Conservation (phyloP, 345 rosid genomes). For the Populus simonii region DNA sequence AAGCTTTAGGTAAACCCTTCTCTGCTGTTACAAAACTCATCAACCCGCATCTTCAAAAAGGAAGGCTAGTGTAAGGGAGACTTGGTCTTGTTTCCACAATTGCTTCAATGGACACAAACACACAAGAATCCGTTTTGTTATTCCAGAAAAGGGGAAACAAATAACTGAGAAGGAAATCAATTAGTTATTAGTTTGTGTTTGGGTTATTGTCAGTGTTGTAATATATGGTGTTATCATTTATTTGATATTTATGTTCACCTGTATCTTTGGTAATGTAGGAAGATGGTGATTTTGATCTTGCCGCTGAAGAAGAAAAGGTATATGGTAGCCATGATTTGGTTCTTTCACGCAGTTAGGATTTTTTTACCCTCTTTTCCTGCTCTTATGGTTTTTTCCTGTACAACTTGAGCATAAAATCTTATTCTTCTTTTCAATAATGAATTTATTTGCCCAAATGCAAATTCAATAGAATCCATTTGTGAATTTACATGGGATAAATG, state of each 20-base stretch:
- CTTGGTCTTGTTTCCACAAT: not conserved
- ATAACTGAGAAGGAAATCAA: not conserved
- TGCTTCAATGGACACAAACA: not conserved
- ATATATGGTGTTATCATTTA: not conserved
- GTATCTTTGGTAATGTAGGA: constrained; percentile 56
- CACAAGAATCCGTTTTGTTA: not conserved
- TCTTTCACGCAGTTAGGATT: not conserved
- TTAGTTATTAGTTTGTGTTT: not conserved
- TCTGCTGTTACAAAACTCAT: not conserved
- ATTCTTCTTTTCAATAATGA: not conserved
- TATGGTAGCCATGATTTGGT: constrained; percentile 12
- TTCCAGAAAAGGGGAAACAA: not conserved
- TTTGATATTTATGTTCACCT: constrained; percentile 11
- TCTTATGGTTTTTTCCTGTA: not conserved
- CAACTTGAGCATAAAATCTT: not conserved
- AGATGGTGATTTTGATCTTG: constrained; percentile 79
- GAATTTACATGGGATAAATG: not conserved
- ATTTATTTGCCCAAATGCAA: not conserved
- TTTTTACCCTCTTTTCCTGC: not conserved
- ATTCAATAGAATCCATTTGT: not conserved
- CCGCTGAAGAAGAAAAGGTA: constrained; percentile 81
- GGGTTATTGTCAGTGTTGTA: not conserved
- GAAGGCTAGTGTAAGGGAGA: not conserved
- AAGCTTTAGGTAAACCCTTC: not conserved
- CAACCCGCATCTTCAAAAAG: not conserved